Evolutionary conservation across 768 basidiomycete species (phyloP).

Genomic region (Suillus sp.): DNA sequence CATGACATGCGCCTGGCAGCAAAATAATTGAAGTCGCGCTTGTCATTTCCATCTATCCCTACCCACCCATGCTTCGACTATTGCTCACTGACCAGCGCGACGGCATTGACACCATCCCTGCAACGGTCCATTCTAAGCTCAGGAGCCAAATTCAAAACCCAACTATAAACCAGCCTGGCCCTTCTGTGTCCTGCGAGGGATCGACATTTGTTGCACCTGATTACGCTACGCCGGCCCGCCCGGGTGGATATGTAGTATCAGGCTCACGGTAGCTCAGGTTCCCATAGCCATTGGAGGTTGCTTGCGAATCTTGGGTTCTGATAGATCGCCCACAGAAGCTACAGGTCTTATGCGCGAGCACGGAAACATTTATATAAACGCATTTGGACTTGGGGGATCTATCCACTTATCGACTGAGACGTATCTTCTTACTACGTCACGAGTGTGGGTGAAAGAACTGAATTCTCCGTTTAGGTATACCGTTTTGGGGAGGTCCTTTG

Average conservation of each 20-base stretch:
- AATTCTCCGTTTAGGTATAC: neutral
- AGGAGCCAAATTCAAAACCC: neutral
- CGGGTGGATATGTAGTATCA: neutral
- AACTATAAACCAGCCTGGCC: neutral
- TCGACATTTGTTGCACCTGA: neutral
- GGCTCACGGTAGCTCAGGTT: neutral
- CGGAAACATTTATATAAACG: neutral
- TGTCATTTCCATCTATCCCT: neutral
- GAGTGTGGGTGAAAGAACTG: constrained; percentile 4
- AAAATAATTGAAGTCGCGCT: neutral
- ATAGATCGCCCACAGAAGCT: neutral
- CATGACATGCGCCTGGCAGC: neutral
- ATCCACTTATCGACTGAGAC: neutral
- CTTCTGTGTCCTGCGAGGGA: neutral
- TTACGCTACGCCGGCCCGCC: neutral
- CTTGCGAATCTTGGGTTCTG: neutral
- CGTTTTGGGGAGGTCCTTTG: neutral
- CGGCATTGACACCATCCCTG: neutral
- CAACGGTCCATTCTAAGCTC: neutral
- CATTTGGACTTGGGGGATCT: neutral
- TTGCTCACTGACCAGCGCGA: neutral
- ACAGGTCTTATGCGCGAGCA: neutral
- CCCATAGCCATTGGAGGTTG: neutral
- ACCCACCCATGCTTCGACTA: neutral
- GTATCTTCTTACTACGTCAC: neutral